Evolutionary conservation across 306 rosid species (phyloP), one percentile per base, ranked within the genome.

Genomic region (Quercus bicolor): DNA sequence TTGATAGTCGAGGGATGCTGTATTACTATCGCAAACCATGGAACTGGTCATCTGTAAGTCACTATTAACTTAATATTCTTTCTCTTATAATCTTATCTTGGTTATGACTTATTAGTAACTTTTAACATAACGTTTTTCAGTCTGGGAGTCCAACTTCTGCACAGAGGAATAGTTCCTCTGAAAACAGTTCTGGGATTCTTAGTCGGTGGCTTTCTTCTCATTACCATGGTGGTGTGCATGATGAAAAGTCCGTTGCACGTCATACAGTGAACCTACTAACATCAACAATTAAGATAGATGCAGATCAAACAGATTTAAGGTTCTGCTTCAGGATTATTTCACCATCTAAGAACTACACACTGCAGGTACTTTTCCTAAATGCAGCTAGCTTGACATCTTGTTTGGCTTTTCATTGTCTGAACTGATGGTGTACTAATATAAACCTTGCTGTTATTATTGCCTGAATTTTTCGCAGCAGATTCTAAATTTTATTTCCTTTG

Each of bases 261-360:
- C 93, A 89, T 81, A 89, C 96, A 10, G 93, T 92, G 72, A 90
- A 90, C 84, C 82, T 92, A 84, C 92, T 92, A 54, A 90, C 97
- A 14, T 90, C 97, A 57, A 86, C 97, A 75, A 87, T 92, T 73
- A 92, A 92, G 89, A 69, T 70, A 77, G 97, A 92, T 81, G 91
- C 95, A 55, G 97, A 92, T 68, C 95, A 92, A 81, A 73, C 94
- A 31, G 97, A 92, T 81, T 80, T 92, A 85, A 90, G 97, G 74
- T 92, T 92, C 81, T 92, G 97, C 93, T 92, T 92, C 87, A 86
- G 95, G 88, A 89, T 92, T 68, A 87, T 92, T 77, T 90, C 97
- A 2, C 97, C 97, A 31, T 68, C 85, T 4, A 92, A 92, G 84
- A 89, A 77, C 78, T 92, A 87, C 77, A 90, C 97, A 45, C 75